These are phyloP conservation scores for Pholiota microspora DNA, from an alignment of 768 basidiomycete genomes.

Conservation along the genomic window DNA sequence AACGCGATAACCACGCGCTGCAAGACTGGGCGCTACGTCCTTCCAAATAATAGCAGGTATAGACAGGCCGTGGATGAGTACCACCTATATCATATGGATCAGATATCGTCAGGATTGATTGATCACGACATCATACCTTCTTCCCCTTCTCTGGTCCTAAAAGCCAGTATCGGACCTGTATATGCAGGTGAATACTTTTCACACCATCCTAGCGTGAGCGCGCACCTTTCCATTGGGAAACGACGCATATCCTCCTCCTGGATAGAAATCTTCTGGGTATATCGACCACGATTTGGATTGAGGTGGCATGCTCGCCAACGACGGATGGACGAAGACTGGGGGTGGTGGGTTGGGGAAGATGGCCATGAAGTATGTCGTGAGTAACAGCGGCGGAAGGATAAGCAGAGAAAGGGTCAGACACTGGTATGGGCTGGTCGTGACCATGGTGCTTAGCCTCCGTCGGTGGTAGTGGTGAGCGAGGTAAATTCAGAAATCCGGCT, in stretches of 20 bases:
- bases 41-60: slow-evolving; percentile 78
- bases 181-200: neutral
- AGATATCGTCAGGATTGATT: neutral
- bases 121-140: slow-evolving; percentile 41
- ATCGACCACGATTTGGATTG: slow-evolving; percentile 61
- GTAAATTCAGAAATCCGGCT: neutral
- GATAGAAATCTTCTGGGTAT: slow-evolving; percentile 70
- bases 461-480: slow-evolving; percentile 5
- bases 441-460: slow-evolving; percentile 16
- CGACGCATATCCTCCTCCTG: slow-evolving; percentile 59
- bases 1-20: slow-evolving; percentile 64
- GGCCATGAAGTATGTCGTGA: slow-evolving; percentile 60
- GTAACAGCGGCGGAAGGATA: slow-evolving; percentile 56
- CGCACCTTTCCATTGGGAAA: slow-evolving; percentile 66
- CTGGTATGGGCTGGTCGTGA: slow-evolving; percentile 35
- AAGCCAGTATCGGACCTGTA: slow-evolving; percentile 74
- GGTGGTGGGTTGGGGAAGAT: slow-evolving; percentile 63
- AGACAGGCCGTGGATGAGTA: slow-evolving; percentile 76
- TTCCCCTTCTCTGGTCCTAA: slow-evolving; percentile 67
- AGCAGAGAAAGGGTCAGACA: slow-evolving; percentile 55
- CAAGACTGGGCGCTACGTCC: slow-evolving; percentile 66
- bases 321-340: slow-evolving; percentile 48
- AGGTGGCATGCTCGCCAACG: slow-evolving; percentile 57
- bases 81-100: slow-evolving; percentile 45
- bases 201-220: slow-evolving; percentile 3